Base-by-base conservation (phyloP, 495 filamentous ascomycete genomes). In the Stereocaulon alpinum region DNA sequence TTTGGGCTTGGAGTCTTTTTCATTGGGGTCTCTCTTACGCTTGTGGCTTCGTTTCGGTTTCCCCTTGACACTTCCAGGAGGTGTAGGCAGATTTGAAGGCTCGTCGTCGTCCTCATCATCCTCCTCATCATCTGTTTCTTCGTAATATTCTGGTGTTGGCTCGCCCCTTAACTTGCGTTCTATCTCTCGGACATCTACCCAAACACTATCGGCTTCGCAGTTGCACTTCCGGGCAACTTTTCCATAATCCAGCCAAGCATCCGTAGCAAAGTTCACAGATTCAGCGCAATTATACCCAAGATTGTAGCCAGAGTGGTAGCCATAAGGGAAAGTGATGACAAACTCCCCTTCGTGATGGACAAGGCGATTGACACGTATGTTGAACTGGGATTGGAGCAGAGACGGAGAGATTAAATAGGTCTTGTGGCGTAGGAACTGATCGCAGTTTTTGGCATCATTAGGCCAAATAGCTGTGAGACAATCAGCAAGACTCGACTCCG, bases 241-340 rank as follows among this genome's bases (percentile, higher is more conserved):
- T n/a, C 89, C 93, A 76, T 91, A 95, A 24, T 93, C 81, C 40
- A 99, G 72, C 93, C 93, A 99, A 43, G 86, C 82, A 62, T 96
- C 89, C 12, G 92, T 84, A 18, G 92, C 93, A 71, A 99, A 99
- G 70, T 99, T 99, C 71, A 99, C 93, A 2, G 93, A 95, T 69
- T 99, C 93, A 37, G 93, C 93, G 70, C 93, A 99, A 70, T 99
- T 99, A 72, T 99, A 99, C 14, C 94, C 93, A 40, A 99, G 73
- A 63, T 99, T 99, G 70, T 92, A 99, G 11, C 93, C 93, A 10
- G 93, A 99, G 67, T 99, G 93, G 70, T 99, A 99, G 27, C 93
- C 93, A 62, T 96, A 97, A 0, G 93, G 93, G 68, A 93, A 99
- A 0, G 93, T 99, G 60, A 99, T 95, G 58, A 99, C 90, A 64